Base-by-base conservation (phyloP, 2,329 filamentous ascomycete species). In the Epichloe typhina region DNA sequence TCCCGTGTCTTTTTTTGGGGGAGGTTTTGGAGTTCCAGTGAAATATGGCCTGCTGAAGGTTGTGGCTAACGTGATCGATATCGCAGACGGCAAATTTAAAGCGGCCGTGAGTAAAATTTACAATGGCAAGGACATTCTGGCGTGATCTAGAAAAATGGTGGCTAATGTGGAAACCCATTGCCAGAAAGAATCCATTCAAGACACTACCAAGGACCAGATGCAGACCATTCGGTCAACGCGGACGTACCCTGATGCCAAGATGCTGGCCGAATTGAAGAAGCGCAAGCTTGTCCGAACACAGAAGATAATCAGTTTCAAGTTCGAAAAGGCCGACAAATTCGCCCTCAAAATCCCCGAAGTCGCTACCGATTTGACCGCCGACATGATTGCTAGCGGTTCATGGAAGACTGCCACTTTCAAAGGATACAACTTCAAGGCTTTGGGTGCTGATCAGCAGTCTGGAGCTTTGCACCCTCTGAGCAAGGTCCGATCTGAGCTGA, bases 331-430 rank as follows among this genome's bases (percentile, higher is more conserved):
- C 0, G 71, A 82, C 54, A 95, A 95, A 67, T 98, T 89, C 65
- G 87, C 89, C 42, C 79, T 86, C 46, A 85, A 95, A 69, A 86
- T 97, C 57, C 77, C 85, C 44, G 88, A 94, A 69, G 90, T 97
- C 72, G 88, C 94, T 69, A 96, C 93, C 42, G 93, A 98, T 65
- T 73, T 98, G 63, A 97, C 93, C 11, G 84, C 83, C 49, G 93
- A 98, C 52, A 95, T 98, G 86, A 74, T 98, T 57, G 74, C 83
- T 45, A 85, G 76, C 58, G 91, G 91, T 42, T 80, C 87, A 17
- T 98, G 93, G 93, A 91, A 96, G 74, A 87, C 84, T 40, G 88
- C 87, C 8, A 81, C 83, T 56, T 91, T 97, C 76, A 97, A 94
- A 82, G 75, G 76, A 2, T 80, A 79, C 39, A 82, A 84, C 59